These are phyloP conservation scores for Exophiala mesophila DNA, from an alignment of 2,329 filamentous ascomycete species.

Conservation along the genomic window DNA sequence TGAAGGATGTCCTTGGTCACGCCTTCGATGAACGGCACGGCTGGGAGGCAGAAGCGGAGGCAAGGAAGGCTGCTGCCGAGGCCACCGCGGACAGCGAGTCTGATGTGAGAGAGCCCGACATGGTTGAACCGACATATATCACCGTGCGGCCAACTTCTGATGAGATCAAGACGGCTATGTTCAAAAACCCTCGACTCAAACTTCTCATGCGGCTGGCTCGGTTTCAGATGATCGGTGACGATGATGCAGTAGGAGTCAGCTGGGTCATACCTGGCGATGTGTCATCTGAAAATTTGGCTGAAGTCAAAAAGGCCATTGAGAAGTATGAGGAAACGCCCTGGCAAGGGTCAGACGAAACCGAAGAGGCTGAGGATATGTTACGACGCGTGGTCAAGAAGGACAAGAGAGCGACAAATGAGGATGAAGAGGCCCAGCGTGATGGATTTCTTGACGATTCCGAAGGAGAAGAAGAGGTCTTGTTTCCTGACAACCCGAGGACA, in stretches of 20 bases:
- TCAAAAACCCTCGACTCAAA: slow-evolving; percentile 82
- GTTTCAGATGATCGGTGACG: slow-evolving; percentile 58
- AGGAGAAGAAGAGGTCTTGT: slow-evolving; percentile 57
- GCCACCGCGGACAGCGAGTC: slow-evolving; percentile 21
- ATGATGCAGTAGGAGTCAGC: slow-evolving; percentile 68
- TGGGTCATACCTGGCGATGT: slow-evolving; percentile 72
- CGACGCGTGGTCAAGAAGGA: slow-evolving; percentile 54
- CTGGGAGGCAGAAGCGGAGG: slow-evolving; percentile 70
- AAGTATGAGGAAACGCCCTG: slow-evolving; percentile 74
- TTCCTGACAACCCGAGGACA: slow-evolving; percentile 50
- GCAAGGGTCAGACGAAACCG: slow-evolving; percentile 67
- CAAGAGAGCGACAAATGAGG: slow-evolving; percentile 30
- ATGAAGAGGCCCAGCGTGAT: slow-evolving; percentile 41
- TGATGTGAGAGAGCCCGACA: slow-evolving; percentile 29
- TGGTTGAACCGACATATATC: slow-evolving; percentile 19
- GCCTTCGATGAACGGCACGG: slow-evolving; percentile 68
- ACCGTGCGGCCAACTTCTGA: slow-evolving; percentile 40
- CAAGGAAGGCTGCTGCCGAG: slow-evolving; percentile 29
- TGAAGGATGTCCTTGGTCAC: slow-evolving; percentile 64
- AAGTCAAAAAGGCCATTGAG: slow-evolving; percentile 67
- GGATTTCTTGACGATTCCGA: slow-evolving; percentile 64
- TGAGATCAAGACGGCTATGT: slow-evolving; percentile 57
- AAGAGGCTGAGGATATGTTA: slow-evolving; percentile 69
- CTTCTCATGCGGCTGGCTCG: slow-evolving; percentile 75
- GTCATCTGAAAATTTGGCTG: slow-evolving; percentile 60